Evolutionary conservation across 2,329 filamentous ascomycete genomes (phyloP), one percentile per base, ranked within the genome.

Genomic region (Colletotrichum kahawae): DNA sequence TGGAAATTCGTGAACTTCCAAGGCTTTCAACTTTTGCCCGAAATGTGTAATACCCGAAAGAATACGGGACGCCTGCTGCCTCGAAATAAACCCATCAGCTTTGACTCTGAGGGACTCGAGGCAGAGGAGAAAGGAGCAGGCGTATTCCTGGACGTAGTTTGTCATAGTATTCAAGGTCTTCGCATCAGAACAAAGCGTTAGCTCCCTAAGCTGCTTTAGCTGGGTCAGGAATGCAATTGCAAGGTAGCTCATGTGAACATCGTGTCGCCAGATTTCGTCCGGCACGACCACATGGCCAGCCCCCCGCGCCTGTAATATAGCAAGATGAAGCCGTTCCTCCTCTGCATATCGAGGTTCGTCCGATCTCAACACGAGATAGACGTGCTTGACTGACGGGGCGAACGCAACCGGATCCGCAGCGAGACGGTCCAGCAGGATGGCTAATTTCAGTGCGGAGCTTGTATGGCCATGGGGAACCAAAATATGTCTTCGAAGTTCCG

Each of bases 141-240:
- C 12, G 38, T 12, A 18, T n/a, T 5, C n/a, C 18, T 48, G 38
- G n/a, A 48, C 0, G 5, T 48, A 7, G 10, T 0, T 9, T n/a
- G 38, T 18, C 0, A 48, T n/a, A 1, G 0, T 9, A 1, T 0
- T 5, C 38, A 48, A 48, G 38, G 12, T 0, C 3, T 0, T 0
- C 0, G 18, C 38, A 48, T 48, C 9, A 9, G 9, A 1, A 0
- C 12, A 9, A 48, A 48, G 38, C 38, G n/a, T 48, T 0, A n/a
- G 38, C 38, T 48, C 18, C 38, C n/a, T 48, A 18, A n/a, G 38
- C n/a, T 48, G 0, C 9, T 48, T 48, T 9, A 48, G 38, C 38
- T n/a, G 18, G 38, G 18, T 48, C 18, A 48, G 38, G 38, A 48
- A 48, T 48, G 38, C 18, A n/a, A n/a, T 18, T n/a, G 18, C 24